Evolutionary conservation across 176 grass and related monocot species (phyloP).

Genomic region (Pontederia crassipes): DNA sequence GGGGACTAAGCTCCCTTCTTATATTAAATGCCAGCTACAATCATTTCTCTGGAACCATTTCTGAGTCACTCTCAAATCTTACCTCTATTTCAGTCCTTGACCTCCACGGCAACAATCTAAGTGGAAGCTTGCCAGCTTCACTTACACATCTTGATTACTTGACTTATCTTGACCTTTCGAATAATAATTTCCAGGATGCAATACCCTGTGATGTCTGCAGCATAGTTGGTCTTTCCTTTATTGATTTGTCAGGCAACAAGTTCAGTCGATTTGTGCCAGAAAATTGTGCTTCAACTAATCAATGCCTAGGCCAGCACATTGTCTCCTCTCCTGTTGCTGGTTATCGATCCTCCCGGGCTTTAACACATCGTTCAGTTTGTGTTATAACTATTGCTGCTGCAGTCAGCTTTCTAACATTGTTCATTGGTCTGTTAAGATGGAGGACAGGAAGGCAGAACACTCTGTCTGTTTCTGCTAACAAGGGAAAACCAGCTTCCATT

Average conservation of each 20-base stretch:
- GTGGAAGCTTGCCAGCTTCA: constrained; percentile 52
- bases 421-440: constrained; percentile 37
- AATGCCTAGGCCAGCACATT: constrained; percentile 28
- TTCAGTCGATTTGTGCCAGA: constrained; percentile 36
- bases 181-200: constrained; percentile 57
- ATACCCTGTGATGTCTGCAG: constrained; percentile 71
- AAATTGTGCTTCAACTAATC: constrained; percentile 42
- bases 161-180: constrained; percentile 85
- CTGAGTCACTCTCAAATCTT: constrained; percentile 64
- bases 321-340: constrained; percentile 12
- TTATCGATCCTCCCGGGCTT: constrained; percentile 29
- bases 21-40: constrained; percentile 84
- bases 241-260: constrained; percentile 70
- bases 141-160: constrained; percentile 59
- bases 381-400: constrained; percentile 24
- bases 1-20: constrained; percentile 42
- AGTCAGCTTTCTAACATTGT: constrained; percentile 25
- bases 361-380: constrained; percentile 34
- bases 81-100: constrained; percentile 70
- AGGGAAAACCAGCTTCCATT: constrained; percentile 35
- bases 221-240: constrained; percentile 57
- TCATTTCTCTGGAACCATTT: constrained; percentile 53
- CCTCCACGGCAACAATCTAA: constrained; percentile 74
- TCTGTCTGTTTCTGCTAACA: constrained; percentile 28
- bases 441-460: constrained; percentile 37